A percentile compares a stretch with the other conserved stretches of the same genome.
Evolutionary conservation across 805 yeast genomes (phyloP).

Genomic region (Vanderwaltozyma yarrowii): DNA sequence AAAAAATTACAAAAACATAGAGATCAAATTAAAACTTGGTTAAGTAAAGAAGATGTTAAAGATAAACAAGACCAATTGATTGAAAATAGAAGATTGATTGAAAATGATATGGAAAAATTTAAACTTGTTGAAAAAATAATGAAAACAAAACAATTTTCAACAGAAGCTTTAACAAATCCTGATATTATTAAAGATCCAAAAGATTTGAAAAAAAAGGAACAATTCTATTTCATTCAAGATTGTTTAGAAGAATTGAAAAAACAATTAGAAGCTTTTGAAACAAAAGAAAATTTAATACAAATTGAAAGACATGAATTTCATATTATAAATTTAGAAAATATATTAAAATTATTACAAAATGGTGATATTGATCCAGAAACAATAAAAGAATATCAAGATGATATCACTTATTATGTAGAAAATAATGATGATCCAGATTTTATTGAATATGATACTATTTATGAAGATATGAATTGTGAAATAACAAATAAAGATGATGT

Average conservation of each 20-base stretch:
- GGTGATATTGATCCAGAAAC: conserved; percentile 71
- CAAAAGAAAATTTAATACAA: conserved; percentile 51
- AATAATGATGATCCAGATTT: conserved; percentile 88
- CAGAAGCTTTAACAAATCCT: conserved; percentile 78
- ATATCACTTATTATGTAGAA: conserved; percentile 86
- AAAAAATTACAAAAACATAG: conserved; percentile 87
- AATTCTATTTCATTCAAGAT: conserved; percentile 55
- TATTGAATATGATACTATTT: conserved; percentile 86
- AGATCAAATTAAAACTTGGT: conserved; percentile 94
- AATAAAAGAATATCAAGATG: conserved; percentile 72
- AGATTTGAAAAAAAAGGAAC: conserved; percentile 68
- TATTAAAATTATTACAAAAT: conserved; percentile 67
- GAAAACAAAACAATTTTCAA: conserved; percentile 89
- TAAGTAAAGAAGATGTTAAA: conserved; percentile 82
- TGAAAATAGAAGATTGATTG: conserved; percentile 65
- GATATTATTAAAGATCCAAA: conserved; percentile 58
- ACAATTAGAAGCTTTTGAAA: conserved; percentile 73
- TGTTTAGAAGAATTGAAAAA: conserved; percentile 71
- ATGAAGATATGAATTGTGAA: conserved; percentile 64
- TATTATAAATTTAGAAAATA: conserved; percentile 63
- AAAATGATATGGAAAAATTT: conserved; percentile 86
- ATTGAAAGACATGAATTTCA: conserved; percentile 74
- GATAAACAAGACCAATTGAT: conserved; percentile 66
- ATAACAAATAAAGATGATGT: conserved; percentile 30
- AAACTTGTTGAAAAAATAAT: conserved; percentile 87